These are phyloP conservation scores for Boletus subcaerulescens DNA, from an alignment of 768 basidiomycete genomes.

Conservation along the genomic window DNA sequence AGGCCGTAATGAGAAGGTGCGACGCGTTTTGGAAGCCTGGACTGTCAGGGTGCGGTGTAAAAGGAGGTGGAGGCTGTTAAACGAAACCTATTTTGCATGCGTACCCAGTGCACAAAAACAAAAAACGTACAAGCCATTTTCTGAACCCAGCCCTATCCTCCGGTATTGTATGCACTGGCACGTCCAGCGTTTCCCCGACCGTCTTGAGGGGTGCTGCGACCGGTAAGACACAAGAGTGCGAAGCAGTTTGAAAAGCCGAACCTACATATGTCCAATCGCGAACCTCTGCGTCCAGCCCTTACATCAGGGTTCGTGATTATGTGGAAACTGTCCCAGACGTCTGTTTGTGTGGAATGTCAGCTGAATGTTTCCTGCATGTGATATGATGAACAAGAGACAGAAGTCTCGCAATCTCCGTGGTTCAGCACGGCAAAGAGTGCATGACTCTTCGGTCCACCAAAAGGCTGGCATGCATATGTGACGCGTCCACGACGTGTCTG, in stretches of 20 bases:
- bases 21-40: constrained; percentile 28
- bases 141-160: constrained; percentile 56
- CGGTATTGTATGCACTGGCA: constrained; percentile 65
- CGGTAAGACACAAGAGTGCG: neutral
- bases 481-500: neutral
- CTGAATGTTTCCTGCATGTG: neutral
- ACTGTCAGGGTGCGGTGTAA: constrained; percentile 14
- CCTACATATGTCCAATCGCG: constrained; percentile 53
- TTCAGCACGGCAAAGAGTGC: neutral
- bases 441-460: neutral
- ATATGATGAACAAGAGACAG: neutral
- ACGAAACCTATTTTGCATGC: constrained; percentile 19
- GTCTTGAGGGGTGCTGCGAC: constrained; percentile 65
- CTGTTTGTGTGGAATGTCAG: constrained; percentile 39
- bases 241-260: neutral
- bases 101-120: neutral
- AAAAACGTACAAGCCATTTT: constrained; percentile 55
- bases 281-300: constrained; percentile 58
- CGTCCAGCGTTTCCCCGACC: constrained; percentile 48
- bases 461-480: neutral
- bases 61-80: constrained; percentile 42
- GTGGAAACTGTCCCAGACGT: constrained; percentile 69
- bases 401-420: neutral
- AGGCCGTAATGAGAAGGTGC: constrained; percentile 79
- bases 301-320: constrained; percentile 75